Evolutionary conservation across 371 early-diverging fungal genomes (phyloP).

Genomic region (Apophysomyces sp.): DNA sequence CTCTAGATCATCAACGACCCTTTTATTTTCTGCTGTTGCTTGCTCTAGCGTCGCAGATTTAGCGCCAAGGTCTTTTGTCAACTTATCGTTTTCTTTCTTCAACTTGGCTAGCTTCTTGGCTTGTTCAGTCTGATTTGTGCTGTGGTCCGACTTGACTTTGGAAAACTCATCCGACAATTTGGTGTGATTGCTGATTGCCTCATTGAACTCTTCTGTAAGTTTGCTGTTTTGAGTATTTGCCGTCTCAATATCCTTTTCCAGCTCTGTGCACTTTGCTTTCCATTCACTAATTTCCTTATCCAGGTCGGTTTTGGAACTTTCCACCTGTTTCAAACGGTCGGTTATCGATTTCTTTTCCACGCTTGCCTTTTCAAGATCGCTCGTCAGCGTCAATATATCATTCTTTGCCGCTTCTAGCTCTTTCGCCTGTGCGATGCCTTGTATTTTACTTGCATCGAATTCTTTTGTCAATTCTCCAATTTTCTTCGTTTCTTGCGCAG

Average conservation of each 20-base stretch:
- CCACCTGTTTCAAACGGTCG: background rate
- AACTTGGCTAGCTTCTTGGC: background rate
- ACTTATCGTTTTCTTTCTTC: background rate
- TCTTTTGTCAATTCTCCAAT: background rate
- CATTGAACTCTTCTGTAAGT: background rate
- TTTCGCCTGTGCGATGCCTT: background rate
- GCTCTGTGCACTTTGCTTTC: background rate
- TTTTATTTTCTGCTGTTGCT: background rate
- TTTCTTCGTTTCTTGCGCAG: background rate
- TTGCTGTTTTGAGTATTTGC: background rate
- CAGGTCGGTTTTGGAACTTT: background rate
- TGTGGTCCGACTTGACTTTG: background rate
- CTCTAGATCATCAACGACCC: background rate
- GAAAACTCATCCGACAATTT: background rate
- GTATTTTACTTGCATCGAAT: background rate
- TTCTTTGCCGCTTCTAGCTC: background rate
- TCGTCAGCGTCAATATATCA: background rate
- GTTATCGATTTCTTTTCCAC: background rate
- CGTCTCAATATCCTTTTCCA: background rate
- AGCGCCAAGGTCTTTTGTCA: background rate
- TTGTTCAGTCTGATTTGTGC: background rate
- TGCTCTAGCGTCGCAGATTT: background rate
- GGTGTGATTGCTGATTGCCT: background rate
- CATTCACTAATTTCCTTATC: background rate
- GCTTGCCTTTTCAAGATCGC: background rate